A percentile compares a stretch with the other conserved stretches of the same genome.
These are phyloP conservation scores for Gymnopus androsaceus DNA, from an alignment of 1,284 basidiomycete species.

Conservation along the genomic window DNA sequence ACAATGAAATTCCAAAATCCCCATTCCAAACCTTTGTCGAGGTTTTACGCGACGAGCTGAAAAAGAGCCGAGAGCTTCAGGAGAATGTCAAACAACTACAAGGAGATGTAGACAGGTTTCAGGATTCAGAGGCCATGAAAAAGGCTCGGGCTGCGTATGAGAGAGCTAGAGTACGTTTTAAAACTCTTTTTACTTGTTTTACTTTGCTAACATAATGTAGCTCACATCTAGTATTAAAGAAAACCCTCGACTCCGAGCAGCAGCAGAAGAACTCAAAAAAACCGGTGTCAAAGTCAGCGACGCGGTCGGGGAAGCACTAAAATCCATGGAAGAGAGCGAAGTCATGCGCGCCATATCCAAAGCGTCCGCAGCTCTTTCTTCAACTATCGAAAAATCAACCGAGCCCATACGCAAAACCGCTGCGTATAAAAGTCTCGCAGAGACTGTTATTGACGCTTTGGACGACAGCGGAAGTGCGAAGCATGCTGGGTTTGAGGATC, in stretches of 20 bases:
- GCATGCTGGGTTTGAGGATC: slow-evolving; percentile 93
- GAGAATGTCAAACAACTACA: slow-evolving; percentile 97
- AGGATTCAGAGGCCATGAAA: slow-evolving; percentile 97
- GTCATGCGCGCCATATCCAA: slow-evolving; percentile 84
- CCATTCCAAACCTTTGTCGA: slow-evolving; percentile 97
- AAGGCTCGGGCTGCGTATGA: slow-evolving; percentile 89
- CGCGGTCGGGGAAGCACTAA: slow-evolving; percentile 88
- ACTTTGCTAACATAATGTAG: slow-evolving; percentile 40
- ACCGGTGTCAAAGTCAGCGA: slow-evolving; percentile 92
- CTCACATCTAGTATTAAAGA: slow-evolving; percentile 94
- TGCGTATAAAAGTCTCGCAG: slow-evolving; percentile 90
- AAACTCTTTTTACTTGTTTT: neutral
- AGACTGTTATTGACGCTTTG: slow-evolving; percentile 88
- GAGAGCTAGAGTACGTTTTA: slow-evolving; percentile 77
- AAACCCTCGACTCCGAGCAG: slow-evolving; percentile 89
- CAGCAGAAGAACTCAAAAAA: slow-evolving; percentile 88
- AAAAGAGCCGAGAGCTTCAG: slow-evolving; percentile 93
- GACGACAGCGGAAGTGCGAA: slow-evolving; percentile 92
- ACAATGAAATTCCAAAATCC: slow-evolving; percentile 77
- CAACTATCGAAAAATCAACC: slow-evolving; percentile 80
- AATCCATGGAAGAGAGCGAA: slow-evolving; percentile 92
- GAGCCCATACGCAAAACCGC: slow-evolving; percentile 94
- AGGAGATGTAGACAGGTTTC: slow-evolving; percentile 95
- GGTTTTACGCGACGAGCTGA: slow-evolving; percentile 88
- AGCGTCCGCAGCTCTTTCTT: slow-evolving; percentile 79